Conservation (phyloP, 2,329 filamentous ascomycete genomes). For the Apiospora sp. region DNA sequence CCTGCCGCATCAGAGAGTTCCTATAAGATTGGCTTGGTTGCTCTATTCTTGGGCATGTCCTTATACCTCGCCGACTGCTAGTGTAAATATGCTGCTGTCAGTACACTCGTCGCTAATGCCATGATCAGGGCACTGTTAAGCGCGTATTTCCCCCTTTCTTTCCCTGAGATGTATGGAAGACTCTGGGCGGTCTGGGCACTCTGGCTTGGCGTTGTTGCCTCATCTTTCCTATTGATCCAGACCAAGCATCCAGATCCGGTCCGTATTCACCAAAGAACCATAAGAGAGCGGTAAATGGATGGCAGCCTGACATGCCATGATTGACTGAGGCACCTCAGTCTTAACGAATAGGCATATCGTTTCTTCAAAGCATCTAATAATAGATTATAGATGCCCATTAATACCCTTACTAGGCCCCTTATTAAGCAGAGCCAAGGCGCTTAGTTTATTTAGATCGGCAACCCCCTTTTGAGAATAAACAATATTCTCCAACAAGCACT, state of each 20-base stretch:
- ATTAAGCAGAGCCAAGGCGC: background rate
- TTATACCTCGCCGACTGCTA: no score
- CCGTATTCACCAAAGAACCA: background rate
- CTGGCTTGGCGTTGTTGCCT: background rate
- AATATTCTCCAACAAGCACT: background rate
- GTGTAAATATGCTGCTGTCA: no score
- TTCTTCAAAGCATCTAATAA: no score
- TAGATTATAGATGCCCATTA: no score
- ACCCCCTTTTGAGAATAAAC: background rate
- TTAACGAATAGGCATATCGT: background rate
- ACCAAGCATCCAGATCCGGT: background rate
- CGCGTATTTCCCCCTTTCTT: background rate
- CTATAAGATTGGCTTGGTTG: no score
- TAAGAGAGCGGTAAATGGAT: background rate
- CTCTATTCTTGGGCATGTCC: no score
- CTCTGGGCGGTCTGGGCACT: background rate
- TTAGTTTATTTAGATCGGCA: background rate
- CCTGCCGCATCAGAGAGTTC: no score
- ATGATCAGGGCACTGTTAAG: background rate
- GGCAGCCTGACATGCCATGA: no score
- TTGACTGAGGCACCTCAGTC: background rate
- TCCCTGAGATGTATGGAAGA: background rate
- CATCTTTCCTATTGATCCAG: background rate
- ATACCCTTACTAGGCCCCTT: background rate
- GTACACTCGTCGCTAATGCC: no score